phyloP scores from a whole-genome alignment of 2,329 filamentous ascomycete species.

The Atkinsonella hypoxylon region DNA sequence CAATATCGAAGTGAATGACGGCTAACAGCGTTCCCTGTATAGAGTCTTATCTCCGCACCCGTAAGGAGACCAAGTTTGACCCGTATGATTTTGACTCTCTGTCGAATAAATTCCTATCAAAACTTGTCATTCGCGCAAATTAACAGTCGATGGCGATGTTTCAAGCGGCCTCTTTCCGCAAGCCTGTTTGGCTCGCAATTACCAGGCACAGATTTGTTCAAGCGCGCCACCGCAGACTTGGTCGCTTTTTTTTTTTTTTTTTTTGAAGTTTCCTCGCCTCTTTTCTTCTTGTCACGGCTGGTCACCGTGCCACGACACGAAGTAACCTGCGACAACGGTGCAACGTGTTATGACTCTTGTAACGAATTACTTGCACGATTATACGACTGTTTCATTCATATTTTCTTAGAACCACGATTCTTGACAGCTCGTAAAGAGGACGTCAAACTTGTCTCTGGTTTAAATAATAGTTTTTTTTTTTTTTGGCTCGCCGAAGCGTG shows the following conservation, averaged over 20 bases:
- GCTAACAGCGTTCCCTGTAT: constrained; percentile 15
- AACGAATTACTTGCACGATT: constrained; percentile 15
- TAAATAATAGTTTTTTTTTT: not conserved
- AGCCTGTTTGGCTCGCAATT: too few species aligned
- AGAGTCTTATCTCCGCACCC: constrained; percentile 80
- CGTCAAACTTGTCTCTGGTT: not conserved
- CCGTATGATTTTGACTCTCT: constrained; percentile 86
- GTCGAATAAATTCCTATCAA: constrained; percentile 94
- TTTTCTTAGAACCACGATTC: not conserved
- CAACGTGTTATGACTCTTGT: constrained; percentile 23
- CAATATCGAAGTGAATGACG: too few species aligned
- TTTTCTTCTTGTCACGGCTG: constrained; percentile 20
- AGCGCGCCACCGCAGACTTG: not conserved
- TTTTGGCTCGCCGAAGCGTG: not conserved
- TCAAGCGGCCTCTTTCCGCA: too few species aligned
- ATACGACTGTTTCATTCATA: constrained; percentile 20
- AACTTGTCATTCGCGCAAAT: constrained; percentile 91
- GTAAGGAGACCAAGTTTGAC: constrained; percentile 73
- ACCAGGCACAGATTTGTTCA: too few species aligned
- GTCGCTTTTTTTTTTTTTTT: constrained; percentile 10
- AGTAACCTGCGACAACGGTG: constrained; percentile 17
- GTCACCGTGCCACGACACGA: constrained; percentile 22
- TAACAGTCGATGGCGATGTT: constrained; percentile 21
- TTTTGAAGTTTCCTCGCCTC: constrained; percentile 17
- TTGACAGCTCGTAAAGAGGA: not conserved